Evolutionary conservation across 2,329 filamentous ascomycete genomes (phyloP).

Genomic region (Aspergillus neoniger): DNA sequence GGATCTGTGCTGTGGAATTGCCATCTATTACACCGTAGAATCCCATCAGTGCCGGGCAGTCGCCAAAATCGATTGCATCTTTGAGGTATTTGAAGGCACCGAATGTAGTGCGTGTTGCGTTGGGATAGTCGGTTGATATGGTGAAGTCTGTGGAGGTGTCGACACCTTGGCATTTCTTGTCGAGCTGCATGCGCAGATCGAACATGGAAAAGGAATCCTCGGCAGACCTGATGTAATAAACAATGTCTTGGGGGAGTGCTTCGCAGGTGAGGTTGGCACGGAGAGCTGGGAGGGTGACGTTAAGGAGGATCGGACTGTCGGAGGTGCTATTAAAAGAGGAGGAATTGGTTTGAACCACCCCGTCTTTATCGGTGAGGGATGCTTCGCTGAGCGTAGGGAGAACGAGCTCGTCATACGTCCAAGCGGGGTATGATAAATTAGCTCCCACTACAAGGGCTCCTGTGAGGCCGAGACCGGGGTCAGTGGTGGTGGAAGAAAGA

Average conservation of each 20-base stretch:
- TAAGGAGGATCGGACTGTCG: not conserved
- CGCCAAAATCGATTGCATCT: not conserved
- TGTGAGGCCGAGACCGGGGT: constrained; percentile 27
- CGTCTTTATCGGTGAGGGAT: constrained; percentile 18
- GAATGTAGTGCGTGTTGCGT: not conserved
- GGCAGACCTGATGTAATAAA: not conserved
- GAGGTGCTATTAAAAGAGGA: not conserved
- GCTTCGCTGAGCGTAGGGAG: constrained; percentile 20
- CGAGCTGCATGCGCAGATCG: not conserved
- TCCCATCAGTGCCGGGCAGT: not conserved
- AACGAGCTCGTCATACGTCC: constrained; percentile 34
- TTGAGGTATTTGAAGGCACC: not conserved
- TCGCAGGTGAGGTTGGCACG: constrained; percentile 4
- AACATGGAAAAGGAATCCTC: not conserved
- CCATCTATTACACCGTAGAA: constrained; percentile 16
- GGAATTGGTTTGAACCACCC: not conserved
- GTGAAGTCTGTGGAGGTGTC: not conserved
- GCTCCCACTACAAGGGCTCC: constrained; percentile 28
- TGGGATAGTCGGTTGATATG: not conserved
- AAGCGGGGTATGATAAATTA: constrained; percentile 33
- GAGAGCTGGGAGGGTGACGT: constrained; percentile 3
- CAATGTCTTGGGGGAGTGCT: not conserved
- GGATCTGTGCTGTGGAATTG: constrained; percentile 13
- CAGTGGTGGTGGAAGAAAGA: constrained; percentile 13
- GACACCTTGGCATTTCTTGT: not conserved